Evolutionary conservation across 257 asterid genomes (phyloP).

Genomic region (Solanum sparsipilum): DNA sequence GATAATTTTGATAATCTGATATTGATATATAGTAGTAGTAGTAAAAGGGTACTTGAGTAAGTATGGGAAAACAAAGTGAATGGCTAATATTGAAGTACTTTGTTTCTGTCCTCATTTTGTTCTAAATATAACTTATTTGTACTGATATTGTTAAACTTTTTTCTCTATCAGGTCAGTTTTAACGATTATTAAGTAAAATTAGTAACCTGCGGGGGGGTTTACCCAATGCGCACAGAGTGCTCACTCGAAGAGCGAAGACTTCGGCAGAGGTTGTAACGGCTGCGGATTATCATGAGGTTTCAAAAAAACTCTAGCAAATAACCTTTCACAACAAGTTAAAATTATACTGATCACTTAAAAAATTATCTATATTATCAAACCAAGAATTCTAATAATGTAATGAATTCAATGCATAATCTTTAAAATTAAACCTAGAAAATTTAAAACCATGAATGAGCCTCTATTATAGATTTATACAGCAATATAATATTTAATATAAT

Average conservation of each 20-base stretch:
- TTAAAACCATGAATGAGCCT: neutral
- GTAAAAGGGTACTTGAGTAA: neutral
- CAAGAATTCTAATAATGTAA: neutral
- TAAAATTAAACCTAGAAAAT: neutral
- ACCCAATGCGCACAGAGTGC: neutral
- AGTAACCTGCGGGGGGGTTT: neutral
- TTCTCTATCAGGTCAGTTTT: neutral
- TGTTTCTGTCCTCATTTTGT: conserved; percentile 21
- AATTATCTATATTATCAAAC: neutral
- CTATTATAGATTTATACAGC: neutral
- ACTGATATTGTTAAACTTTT: neutral
- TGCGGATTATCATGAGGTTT: neutral
- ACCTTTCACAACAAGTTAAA: neutral
- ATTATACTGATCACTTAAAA: neutral
- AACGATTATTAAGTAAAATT: neutral
- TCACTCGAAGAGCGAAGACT: neutral
- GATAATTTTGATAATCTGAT: neutral
- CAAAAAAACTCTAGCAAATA: neutral
- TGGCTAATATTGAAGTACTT: conserved; percentile 3
- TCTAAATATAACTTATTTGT: neutral
- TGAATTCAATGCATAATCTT: neutral
- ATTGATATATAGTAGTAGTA: neutral
- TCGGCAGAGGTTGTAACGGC: neutral
- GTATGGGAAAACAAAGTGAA: conserved; percentile 14
- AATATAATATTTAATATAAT: neutral